Conservation (phyloP, 192 early-diverging fungal species). For the Backusella psychrophila region DNA sequence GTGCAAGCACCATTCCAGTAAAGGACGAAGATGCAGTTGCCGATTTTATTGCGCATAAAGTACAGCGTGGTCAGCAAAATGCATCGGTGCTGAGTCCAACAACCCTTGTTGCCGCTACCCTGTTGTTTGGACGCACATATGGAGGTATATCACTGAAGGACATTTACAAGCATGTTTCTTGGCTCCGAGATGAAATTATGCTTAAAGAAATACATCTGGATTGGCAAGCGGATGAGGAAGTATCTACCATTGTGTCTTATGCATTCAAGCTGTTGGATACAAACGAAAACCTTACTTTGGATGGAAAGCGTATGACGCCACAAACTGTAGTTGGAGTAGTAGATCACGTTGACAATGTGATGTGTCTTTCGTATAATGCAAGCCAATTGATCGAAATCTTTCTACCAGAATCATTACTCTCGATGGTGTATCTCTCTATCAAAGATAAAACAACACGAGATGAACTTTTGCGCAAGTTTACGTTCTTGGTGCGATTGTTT, state of each 20-base stretch:
- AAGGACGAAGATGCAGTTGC: slow-evolving; percentile 10
- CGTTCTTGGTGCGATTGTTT: slow-evolving; percentile 30
- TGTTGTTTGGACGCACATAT: slow-evolving; percentile 22
- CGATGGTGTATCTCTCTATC: slow-evolving; percentile 34
- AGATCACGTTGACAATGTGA: slow-evolving; percentile 40
- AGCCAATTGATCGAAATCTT: slow-evolving; percentile 36
- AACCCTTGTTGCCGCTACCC: slow-evolving; percentile 24
- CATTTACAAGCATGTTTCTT: slow-evolving; percentile 23
- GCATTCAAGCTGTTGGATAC: slow-evolving; percentile 31
- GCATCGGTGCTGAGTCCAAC: slow-evolving; percentile 28
- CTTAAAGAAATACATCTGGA: slow-evolving; percentile 23
- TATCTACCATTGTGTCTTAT: slow-evolving; percentile 29
- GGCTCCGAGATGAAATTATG: slow-evolving; percentile 23
- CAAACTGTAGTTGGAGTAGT: slow-evolving; percentile 26
- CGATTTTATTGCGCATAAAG: slow-evolving; percentile 21
- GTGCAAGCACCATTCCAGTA: slow-evolving; percentile 2
- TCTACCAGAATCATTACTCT: slow-evolving; percentile 30
- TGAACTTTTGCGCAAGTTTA: slow-evolving; percentile 27
- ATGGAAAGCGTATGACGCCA: slow-evolving; percentile 27
- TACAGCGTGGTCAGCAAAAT: slow-evolving; percentile 26
- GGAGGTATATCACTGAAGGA: slow-evolving; percentile 23
- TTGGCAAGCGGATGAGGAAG: slow-evolving; percentile 39
- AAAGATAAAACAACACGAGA: slow-evolving; percentile 8
- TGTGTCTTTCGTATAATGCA: slow-evolving; percentile 37
- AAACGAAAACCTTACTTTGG: slow-evolving; percentile 29